Evolutionary conservation across 1,284 basidiomycete genomes (phyloP).

Genomic region (Flammula alnicola): DNA sequence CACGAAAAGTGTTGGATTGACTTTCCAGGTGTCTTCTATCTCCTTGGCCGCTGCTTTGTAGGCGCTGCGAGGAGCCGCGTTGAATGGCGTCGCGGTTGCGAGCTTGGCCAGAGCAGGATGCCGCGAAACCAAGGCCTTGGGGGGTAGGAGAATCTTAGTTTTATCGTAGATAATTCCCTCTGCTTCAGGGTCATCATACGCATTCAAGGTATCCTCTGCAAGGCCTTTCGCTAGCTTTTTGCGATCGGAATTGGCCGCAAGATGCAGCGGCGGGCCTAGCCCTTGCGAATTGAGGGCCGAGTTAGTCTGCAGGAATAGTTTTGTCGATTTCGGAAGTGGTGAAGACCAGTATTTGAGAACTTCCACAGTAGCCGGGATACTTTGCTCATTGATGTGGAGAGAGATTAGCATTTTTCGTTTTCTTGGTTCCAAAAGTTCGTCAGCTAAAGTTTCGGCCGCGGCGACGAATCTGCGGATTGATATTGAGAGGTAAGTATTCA

Average conservation of each 20-base stretch:
- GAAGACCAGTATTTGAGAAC: background rate
- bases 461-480: too few relatives aligned
- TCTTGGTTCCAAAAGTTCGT: too few relatives aligned
- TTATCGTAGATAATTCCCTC: slow-evolving; percentile 1
- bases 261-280: too few relatives aligned
- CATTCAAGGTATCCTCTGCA: background rate
- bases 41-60: background rate
- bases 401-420: too few relatives aligned
- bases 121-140: background rate
- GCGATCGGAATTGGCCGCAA: too few relatives aligned
- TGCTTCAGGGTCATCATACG: background rate
- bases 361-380: background rate
- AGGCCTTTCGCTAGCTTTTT: background rate
- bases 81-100: background rate
- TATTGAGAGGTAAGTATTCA: too few relatives aligned
- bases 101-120: slow-evolving; percentile 5
- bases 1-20: slow-evolving; percentile 13
- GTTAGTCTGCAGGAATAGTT: background rate
- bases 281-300: too few relatives aligned
- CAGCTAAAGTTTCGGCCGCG: too few relatives aligned
- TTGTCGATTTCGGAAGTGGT: background rate
- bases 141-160: slow-evolving; percentile 4
- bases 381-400: background rate
- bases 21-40: slow-evolving; percentile 5
- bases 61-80: too few relatives aligned